These are phyloP conservation scores for Pythium insidiosum DNA, from an alignment of 352 stramenopile genomes.

Conservation along the genomic window DNA sequence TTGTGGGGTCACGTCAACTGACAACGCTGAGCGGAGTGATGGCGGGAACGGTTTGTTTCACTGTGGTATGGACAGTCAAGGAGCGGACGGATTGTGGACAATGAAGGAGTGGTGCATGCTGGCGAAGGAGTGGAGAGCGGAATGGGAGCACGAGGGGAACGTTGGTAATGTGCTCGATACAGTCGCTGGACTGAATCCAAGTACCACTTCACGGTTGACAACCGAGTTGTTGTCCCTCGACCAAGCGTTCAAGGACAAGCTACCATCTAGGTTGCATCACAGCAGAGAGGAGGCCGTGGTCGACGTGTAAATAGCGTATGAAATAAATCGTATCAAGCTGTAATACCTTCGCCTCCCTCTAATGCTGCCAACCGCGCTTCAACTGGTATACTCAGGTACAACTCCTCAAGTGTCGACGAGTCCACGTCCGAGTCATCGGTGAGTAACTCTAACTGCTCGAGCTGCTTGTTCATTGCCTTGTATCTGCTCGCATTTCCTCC, in stretches of 20 bases:
- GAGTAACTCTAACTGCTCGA: conserved; percentile 29
- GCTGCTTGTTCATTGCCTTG: conserved; percentile 25
- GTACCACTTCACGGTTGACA: conserved; percentile 19
- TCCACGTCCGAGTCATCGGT: conserved; percentile 25
- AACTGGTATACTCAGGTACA: conserved; percentile 36
- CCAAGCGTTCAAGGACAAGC: conserved; percentile 71
- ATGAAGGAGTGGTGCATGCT: conserved; percentile 17
- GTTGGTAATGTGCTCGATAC: conserved; percentile 19
- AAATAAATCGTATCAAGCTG: too few species aligned
- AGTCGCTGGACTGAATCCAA: conserved; percentile 16
- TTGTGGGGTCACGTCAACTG: too few species aligned
- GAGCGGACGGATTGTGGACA: conserved; percentile 11
- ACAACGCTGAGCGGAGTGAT: too few species aligned
- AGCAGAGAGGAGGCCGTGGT: conserved; percentile 63
- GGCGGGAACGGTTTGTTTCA: background rate
- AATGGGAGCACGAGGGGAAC: conserved; percentile 22
- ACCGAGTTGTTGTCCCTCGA: conserved; percentile 32
- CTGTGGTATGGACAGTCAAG: background rate
- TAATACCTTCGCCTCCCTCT: too few species aligned
- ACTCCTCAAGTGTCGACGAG: conserved; percentile 23
- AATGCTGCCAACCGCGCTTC: conserved; percentile 18
- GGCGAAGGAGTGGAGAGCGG: conserved; percentile 17
- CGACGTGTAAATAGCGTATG: conserved; percentile 40
- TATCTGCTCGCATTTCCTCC: too few species aligned
- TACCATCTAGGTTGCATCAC: conserved; percentile 54